A percentile compares a stretch with the other conserved stretches of the same genome.
phyloP scores from a whole-genome alignment of 306 rosid genomes.

The Casuarina cunninghamiana region DNA sequence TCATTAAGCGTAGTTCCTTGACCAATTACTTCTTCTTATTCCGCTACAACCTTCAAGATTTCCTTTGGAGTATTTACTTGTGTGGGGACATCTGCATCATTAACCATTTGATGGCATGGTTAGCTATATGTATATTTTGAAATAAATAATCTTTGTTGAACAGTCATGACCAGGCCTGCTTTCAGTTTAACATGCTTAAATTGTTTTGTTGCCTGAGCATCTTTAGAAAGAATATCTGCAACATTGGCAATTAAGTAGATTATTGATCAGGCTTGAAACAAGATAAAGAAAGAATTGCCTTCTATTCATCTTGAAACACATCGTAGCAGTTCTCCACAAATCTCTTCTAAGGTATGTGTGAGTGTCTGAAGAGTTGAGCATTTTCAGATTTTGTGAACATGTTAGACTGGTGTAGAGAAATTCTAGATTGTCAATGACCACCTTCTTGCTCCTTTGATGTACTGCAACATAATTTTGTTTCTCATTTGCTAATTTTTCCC shows the following conservation, averaged over 20 bases:
- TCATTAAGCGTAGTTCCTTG: constrained; percentile 3
- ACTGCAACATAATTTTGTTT: not conserved
- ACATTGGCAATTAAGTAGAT: not conserved
- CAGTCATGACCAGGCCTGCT: not conserved
- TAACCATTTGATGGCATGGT: not conserved
- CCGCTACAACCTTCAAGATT: not conserved
- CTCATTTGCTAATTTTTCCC: constrained; percentile 20
- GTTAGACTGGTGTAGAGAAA: not conserved
- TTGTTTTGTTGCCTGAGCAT: not conserved
- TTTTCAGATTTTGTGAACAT: not conserved
- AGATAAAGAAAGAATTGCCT: not conserved
- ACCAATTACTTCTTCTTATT: not conserved
- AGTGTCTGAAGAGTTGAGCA: not conserved
- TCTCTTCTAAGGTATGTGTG: not conserved
- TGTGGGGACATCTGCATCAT: not conserved
- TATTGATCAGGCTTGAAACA: not conserved
- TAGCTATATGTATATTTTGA: not conserved
- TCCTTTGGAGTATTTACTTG: constrained; percentile 9
- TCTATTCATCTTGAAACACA: not conserved
- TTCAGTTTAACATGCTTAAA: not conserved
- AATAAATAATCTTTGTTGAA: not conserved
- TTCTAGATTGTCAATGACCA: not conserved
- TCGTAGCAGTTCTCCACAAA: not conserved
- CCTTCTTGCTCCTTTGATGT: not conserved
- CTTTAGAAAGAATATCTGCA: not conserved